phyloP scores from a whole-genome alignment of 345 rosid species.

The Draba incana region DNA sequence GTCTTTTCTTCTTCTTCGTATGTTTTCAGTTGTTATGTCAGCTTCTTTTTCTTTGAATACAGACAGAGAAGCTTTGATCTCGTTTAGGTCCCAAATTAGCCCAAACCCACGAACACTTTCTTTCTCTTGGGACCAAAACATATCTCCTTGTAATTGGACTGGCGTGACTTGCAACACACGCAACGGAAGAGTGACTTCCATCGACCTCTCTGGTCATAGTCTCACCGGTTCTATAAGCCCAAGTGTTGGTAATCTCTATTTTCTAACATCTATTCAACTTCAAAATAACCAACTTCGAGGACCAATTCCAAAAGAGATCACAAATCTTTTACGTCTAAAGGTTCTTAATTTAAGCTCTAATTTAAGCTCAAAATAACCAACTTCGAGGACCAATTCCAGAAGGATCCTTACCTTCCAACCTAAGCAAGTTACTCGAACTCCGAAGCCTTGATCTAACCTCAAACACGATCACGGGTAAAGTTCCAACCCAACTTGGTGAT shows the following conservation, averaged over 20 bases:
- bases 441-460: slow-evolving; percentile 45
- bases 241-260: slow-evolving; percentile 52
- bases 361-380: slow-evolving; percentile 52
- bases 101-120: slow-evolving; percentile 26
- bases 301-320: slow-evolving; percentile 45
- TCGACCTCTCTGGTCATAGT: slow-evolving; percentile 38
- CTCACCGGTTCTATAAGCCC: slow-evolving; percentile 51
- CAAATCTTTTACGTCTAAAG: slow-evolving; percentile 46
- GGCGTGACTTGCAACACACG: slow-evolving; percentile 50
- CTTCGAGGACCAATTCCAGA: slow-evolving; percentile 46
- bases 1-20: slow-evolving; percentile 11
- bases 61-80: slow-evolving; percentile 50
- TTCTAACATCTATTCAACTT: slow-evolving; percentile 53
- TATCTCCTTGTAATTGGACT: slow-evolving; percentile 52
- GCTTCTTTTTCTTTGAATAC: slow-evolving; percentile 37
- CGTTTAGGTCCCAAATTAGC: slow-evolving; percentile 49
- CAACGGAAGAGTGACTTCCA: slow-evolving; percentile 46
- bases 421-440: slow-evolving; percentile 46
- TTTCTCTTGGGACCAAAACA: slow-evolving; percentile 49
- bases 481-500: slow-evolving; percentile 43
- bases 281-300: slow-evolving; percentile 50
- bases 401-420: slow-evolving; percentile 45
- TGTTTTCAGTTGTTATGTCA: slow-evolving; percentile 20
- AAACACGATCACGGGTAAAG: slow-evolving; percentile 47
- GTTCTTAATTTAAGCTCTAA: slow-evolving; percentile 53